Base-by-base conservation (phyloP, 345 rosid genomes). In the Syzygium aromaticum region DNA sequence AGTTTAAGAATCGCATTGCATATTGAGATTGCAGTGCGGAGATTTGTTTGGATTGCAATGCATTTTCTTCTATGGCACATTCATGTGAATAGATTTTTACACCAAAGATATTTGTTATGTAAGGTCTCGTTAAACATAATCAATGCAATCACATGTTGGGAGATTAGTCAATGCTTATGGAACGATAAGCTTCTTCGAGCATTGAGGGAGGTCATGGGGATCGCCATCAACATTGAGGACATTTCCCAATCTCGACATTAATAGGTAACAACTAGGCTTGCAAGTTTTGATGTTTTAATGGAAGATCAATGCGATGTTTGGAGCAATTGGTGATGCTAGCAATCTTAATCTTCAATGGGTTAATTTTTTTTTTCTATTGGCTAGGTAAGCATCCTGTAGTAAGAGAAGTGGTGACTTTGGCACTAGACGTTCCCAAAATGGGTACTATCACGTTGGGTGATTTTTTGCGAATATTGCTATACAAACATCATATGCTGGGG, bases 121-220 rank as follows among this genome's bases (percentile, higher is more conserved):
- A 13, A 12, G 1, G 46, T 5, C 73, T 6, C 33, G n/a, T 61
- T 6, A 61, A 61, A n/a, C 73, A n/a, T 13, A n/a, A 61, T 16
- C 0, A n/a, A 0, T n/a, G 33, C 0, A 6, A 61, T 61, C 33
- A n/a, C 19, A 61, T 13, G 6, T 0, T 15, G 54, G 14, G 54
- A 52, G 19, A 52, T 22, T 22, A 8, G 25, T 17, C 23, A 33
- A 33, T 0, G 13, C 25, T 67, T 30, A 4, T 16, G 78, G 3
- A 64, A 67, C 46, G 10, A 67, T 17, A 33, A 67, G 3, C 3
- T 67, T 33, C 7, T 67, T 33, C 2, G 7, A 38, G 78, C 46
- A 67, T 30, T 4, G 1, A 67, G 78, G 23, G 78, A 17, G 78
- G 1, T 1, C 0, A 30, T 2, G 17, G 46, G 23, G 78, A 67